These are phyloP conservation scores for Biscogniauxia sp. DNA, from an alignment of 2,329 filamentous ascomycete species.

Conservation along the genomic window DNA sequence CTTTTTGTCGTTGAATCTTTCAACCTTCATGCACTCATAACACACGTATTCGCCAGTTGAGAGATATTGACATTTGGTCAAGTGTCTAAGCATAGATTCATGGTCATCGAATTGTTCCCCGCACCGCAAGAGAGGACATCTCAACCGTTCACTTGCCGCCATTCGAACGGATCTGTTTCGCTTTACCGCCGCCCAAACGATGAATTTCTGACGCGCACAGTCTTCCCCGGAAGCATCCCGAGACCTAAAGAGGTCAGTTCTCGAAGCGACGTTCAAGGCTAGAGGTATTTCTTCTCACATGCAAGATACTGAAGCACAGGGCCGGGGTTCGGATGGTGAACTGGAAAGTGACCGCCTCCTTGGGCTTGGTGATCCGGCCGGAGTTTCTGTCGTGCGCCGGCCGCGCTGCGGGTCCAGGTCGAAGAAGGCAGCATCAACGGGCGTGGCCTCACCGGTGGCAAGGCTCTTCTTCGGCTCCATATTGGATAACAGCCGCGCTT, in stretches of 20 bases:
- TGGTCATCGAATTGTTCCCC: conserved; percentile 49
- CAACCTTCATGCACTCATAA: conserved; percentile 51
- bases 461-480: conserved; percentile 29
- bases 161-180: conserved; percentile 50
- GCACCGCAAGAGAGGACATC: conserved; percentile 53
- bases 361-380: conserved; percentile 14
- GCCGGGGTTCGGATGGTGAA: conserved; percentile 22
- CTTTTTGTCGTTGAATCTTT: conserved; percentile 51
- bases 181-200: conserved; percentile 56
- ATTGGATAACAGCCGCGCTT: conserved; percentile 13
- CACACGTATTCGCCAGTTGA: conserved; percentile 54
- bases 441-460: conserved; percentile 22
- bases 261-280: conserved; percentile 2
- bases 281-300: conserved; percentile 26
- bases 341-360: conserved; percentile 28
- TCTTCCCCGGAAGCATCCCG: conserved; percentile 46
- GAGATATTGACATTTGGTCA: conserved; percentile 48
- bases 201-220: conserved; percentile 53
- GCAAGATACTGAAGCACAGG: conserved; percentile 26
- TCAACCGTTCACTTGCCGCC: conserved; percentile 45
- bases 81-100: conserved; percentile 53
- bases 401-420: conserved; percentile 25
- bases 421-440: conserved; percentile 22
- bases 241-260: conserved; percentile 36
- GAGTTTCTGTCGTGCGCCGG: conserved; percentile 18